Evolutionary conservation across 306 rosid species (phyloP).

Genomic region (Cucumis cinereus): DNA sequence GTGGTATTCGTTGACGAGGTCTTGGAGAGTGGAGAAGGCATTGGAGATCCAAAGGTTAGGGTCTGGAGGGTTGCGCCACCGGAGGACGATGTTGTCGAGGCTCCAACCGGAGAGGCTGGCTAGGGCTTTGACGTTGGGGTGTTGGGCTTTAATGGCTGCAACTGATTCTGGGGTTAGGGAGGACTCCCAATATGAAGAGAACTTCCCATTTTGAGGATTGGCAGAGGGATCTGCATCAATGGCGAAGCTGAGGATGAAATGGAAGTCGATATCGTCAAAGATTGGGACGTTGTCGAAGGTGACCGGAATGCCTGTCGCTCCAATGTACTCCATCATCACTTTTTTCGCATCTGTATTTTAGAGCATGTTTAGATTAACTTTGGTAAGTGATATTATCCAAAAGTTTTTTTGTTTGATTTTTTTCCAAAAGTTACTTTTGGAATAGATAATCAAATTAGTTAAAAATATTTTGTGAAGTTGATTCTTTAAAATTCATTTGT

Average conservation of each 20-base stretch:
- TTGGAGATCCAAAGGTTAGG: slow-evolving; percentile 32
- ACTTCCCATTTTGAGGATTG: slow-evolving; percentile 29
- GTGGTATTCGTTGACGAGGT: slow-evolving; percentile 18
- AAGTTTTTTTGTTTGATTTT: too few relatives aligned
- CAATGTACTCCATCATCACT: slow-evolving; percentile 54
- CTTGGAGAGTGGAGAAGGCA: slow-evolving; percentile 32
- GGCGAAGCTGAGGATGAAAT: slow-evolving; percentile 41
- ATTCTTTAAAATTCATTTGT: too few relatives aligned
- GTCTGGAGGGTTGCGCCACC: slow-evolving; percentile 33
- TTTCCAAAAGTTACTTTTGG: too few relatives aligned
- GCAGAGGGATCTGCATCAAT: slow-evolving; percentile 31
- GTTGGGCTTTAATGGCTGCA: slow-evolving; percentile 17
- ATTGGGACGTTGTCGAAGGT: slow-evolving; percentile 25
- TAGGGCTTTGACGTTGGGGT: slow-evolving; percentile 30
- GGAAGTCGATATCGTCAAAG: slow-evolving; percentile 23
- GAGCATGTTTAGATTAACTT: too few relatives aligned
- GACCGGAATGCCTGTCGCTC: slow-evolving; percentile 35
- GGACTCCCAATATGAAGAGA: slow-evolving; percentile 31
- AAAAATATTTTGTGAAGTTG: too few relatives aligned
- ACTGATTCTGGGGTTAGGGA: slow-evolving; percentile 29
- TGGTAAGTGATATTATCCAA: too few relatives aligned
- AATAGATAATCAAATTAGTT: too few relatives aligned
- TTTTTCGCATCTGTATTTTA: slow-evolving; percentile 29
- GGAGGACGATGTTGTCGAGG: slow-evolving; percentile 16
- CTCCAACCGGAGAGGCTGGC: slow-evolving; percentile 54